These are phyloP conservation scores for Vigna angularis DNA, from an alignment of 306 rosid genomes.

Conservation along the genomic window DNA sequence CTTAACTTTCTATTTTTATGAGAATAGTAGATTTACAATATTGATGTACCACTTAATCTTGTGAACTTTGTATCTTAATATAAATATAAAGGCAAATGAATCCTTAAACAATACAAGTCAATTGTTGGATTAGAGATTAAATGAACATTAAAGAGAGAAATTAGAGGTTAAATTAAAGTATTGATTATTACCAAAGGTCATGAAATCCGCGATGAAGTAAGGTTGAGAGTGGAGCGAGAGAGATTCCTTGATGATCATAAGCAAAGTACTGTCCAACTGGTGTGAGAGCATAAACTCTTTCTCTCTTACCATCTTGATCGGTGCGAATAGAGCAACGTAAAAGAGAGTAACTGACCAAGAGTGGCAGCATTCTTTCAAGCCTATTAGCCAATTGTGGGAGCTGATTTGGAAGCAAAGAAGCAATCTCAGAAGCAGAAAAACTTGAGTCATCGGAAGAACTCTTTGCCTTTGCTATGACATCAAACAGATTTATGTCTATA, in stretches of 20 bases:
- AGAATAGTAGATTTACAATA: too few relatives aligned
- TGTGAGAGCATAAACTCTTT: neutral
- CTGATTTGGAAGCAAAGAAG: slow-evolving; percentile 2
- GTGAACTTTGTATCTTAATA: too few relatives aligned
- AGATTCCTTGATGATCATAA: neutral
- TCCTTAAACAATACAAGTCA: too few relatives aligned
- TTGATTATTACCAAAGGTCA: neutral
- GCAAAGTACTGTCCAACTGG: neutral
- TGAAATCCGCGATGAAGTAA: neutral
- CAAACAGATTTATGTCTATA: neutral
- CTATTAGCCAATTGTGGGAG: neutral
- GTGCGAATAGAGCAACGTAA: neutral
- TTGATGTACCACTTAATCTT: too few relatives aligned
- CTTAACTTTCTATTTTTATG: too few relatives aligned
- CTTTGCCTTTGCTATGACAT: neutral
- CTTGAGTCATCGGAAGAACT: neutral
- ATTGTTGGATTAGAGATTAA: too few relatives aligned
- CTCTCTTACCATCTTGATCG: neutral
- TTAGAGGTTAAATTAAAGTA: neutral
- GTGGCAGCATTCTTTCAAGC: neutral
- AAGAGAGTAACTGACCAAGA: neutral
- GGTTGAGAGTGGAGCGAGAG: neutral
- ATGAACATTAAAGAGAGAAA: too few relatives aligned
- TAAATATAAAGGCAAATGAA: too few relatives aligned
- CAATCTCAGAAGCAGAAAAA: neutral